Evolutionary conservation across 106 monocot species (phyloP).

Genomic region (Chionographis japonica): DNA sequence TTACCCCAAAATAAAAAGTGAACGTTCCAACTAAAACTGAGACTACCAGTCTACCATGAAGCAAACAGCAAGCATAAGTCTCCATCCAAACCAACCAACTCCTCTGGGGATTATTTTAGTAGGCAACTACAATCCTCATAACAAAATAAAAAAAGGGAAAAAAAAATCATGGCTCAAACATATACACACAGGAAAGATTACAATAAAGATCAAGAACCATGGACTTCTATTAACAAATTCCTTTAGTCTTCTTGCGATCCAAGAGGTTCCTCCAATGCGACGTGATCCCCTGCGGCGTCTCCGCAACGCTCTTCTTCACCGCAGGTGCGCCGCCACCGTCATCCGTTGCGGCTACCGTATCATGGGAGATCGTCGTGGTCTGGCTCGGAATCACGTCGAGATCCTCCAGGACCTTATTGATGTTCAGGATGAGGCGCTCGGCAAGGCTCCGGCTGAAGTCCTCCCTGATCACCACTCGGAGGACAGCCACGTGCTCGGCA

Average conservation of each 20-base stretch:
- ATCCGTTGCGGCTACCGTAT: neutral
- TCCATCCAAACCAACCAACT: too few relatives aligned
- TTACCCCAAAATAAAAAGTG: too few relatives aligned
- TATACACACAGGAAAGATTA: too few relatives aligned
- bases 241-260: conserved; percentile 49
- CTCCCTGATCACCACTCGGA: conserved; percentile 81
- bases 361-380: neutral
- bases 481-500: conserved; percentile 62
- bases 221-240: conserved; percentile 36
- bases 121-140: too few relatives aligned
- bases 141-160: too few relatives aligned
- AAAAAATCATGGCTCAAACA: too few relatives aligned
- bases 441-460: conserved; percentile 76
- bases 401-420: conserved; percentile 51
- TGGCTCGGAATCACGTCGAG: conserved; percentile 27
- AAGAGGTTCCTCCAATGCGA: conserved; percentile 33
- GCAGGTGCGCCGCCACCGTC: neutral
- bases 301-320: conserved; percentile 33
- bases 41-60: too few relatives aligned
- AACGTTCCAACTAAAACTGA: too few relatives aligned
- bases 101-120: too few relatives aligned
- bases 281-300: conserved; percentile 31
- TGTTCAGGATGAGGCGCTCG: conserved; percentile 59
- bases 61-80: too few relatives aligned
- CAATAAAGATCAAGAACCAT: too few relatives aligned